phyloP scores from a whole-genome alignment of 176 grass and related monocot species.

The Olyra latifolia region DNA sequence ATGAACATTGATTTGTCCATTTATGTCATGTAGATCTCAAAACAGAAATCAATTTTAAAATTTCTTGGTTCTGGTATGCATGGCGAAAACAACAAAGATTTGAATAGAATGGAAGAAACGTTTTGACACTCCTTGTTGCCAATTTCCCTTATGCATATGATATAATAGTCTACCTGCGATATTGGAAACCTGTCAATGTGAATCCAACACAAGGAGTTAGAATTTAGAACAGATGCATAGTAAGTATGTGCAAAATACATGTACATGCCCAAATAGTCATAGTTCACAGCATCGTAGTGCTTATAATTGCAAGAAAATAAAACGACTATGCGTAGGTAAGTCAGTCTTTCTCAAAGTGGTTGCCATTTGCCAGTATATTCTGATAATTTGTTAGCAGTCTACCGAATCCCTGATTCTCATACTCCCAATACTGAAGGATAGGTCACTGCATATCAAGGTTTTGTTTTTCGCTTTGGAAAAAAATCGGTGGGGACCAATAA shows the following conservation, averaged over 20 bases:
- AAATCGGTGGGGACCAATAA: no score
- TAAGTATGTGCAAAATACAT: constrained; percentile 1
- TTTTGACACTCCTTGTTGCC: constrained; percentile 32
- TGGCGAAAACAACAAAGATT: constrained; percentile 51
- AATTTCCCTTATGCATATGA: constrained; percentile 44
- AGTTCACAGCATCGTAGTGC: background rate
- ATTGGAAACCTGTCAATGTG: constrained; percentile 1
- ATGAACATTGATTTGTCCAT: constrained; percentile 19
- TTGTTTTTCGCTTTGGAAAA: no score
- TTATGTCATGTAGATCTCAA: constrained; percentile 17
- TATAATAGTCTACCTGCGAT: constrained; percentile 40
- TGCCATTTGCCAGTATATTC: constrained; percentile 20
- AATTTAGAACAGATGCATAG: background rate
- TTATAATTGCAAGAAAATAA: background rate
- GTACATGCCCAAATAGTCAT: background rate
- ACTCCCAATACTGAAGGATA: background rate
- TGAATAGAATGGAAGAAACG: constrained; percentile 53
- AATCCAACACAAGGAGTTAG: background rate
- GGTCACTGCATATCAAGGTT: background rate
- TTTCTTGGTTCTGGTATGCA: constrained; percentile 5
- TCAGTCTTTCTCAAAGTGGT: background rate
- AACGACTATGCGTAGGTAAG: background rate
- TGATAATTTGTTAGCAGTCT: background rate
- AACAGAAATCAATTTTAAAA: constrained; percentile 26
- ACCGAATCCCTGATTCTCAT: constrained; percentile 4